These are phyloP conservation scores for Gonium pectorale DNA, from an alignment of 139 green algal genomes.

Conservation along the genomic window DNA sequence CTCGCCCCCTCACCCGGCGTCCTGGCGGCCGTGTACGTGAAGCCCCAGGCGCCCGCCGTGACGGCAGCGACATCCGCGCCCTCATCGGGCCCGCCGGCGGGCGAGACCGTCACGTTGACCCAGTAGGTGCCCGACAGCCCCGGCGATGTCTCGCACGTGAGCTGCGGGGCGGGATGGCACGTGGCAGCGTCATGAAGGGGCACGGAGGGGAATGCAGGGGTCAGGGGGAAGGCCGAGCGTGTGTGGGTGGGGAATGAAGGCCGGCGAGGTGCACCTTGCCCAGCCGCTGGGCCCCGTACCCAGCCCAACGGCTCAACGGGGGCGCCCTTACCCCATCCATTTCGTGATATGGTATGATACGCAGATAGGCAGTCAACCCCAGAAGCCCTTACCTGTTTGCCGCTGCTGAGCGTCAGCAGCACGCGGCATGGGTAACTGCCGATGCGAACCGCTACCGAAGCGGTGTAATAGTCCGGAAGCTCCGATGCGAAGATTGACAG, in stretches of 20 bases:
- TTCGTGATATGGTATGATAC: not conserved
- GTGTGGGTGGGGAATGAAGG: not conserved
- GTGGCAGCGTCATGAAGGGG: no score
- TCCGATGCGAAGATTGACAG: not conserved
- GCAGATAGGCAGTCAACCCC: not conserved
- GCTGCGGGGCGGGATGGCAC: not conserved
- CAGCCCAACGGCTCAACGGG: not conserved
- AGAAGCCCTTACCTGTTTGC: not conserved
- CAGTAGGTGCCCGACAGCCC: slow-evolving; percentile 6
- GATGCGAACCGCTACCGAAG: not conserved
- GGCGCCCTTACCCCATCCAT: not conserved
- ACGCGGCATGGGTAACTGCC: not conserved
- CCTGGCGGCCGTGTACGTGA: not conserved
- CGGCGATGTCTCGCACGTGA: slow-evolving; percentile 2
- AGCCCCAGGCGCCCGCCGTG: not conserved
- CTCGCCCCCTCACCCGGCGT: no score
- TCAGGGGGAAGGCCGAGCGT: no score
- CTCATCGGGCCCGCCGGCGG: no score
- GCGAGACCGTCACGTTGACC: slow-evolving; percentile 4
- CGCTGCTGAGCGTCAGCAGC: not conserved
- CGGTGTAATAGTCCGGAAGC: not conserved
- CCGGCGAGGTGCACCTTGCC: not conserved
- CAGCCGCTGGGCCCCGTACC: not conserved
- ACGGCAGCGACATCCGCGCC: not conserved
- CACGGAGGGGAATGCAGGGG: no score